Base-by-base conservation (phyloP, 169 alveolate genomes). In the Babesia divergens region DNA sequence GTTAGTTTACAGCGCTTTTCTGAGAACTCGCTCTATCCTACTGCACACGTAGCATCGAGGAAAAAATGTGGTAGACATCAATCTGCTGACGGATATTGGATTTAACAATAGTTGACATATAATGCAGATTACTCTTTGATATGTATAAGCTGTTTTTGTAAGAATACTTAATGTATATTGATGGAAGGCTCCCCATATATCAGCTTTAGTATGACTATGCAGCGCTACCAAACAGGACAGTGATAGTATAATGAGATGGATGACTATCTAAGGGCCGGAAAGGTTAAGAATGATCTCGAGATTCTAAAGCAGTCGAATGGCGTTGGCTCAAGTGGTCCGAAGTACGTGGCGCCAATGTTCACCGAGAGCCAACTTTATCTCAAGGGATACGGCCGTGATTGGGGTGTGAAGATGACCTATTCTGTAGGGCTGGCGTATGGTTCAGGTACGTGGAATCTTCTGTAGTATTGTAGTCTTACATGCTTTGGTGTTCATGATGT, bases 401-500 rank as follows among this genome's bases (percentile, higher is more conserved):
- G 95, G 95, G 95, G 95, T 8, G 95, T 89, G 67, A 91, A 91
- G 60, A 68, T 91, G 32, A 91, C 94, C 18, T 91, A 91, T 64
- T 86, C 92, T 44, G 94, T 89, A n/a, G 95, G 95, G 13, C 60
- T 91, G 51, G 92, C 95, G 31, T 91, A 91, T 66, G 94, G 95
- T 20, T 81, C 94, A 56, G 95, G 95, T 91, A 81, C 14, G 84
- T 34, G 20, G 29, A 28, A 13, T 34, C 29, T 60, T 28, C n/a
- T 46, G 32, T 40, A 7, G n/a, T n/a, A n/a, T n/a, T n/a, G n/a
- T n/a, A n/a, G 24, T 47, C 18, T 18, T 29, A 56, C 51, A 16
- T 37, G 22, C n/a, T n/a, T 40, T 13, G 8, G 6, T n/a, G n/a
- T 14, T 24, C 16, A 26, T 50, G 24, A 40, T 54, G 18, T 56